Base-by-base conservation (phyloP, 345 rosid species). In the Rubroshorea leprosula region DNA sequence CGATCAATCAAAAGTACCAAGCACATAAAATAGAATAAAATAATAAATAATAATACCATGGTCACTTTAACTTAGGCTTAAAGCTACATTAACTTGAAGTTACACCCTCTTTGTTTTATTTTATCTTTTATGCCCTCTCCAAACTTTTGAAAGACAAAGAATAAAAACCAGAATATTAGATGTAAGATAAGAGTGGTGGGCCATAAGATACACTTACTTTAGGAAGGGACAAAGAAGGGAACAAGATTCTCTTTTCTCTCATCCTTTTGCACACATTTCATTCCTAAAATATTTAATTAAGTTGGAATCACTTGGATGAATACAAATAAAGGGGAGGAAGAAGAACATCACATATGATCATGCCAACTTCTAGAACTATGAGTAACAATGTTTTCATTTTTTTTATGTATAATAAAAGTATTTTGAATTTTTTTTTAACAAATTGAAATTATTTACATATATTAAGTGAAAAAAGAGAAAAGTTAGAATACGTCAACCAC, bases 111-210 rank as follows among this genome's bases (percentile, higher is more conserved):
- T 4, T 29, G 35, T 29, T 9, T 29, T 9, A 4, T 4, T 29
- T 29, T 4, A 4, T 23, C 9, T 23, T 21, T 48, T 19, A 4
- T 29, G 13, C 22, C 17, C 18, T 59, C 41, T 63, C 57, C 46
- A 53, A 58, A 13, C 6, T 13, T 38, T 58, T 68, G 44, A 69
- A 51, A 20, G 14, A 61, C 11, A 23, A 51, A n/a, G n/a, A n/a
- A n/a, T n/a, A 10, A 12, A 44, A 26, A 9, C 35, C 9, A 9
- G 17, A 44, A 51, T 51, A 21, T 51, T 45, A 0, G 5, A 22
- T 15, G 26, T 39, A 62, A 43, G 74, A 62, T 51, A 47, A 62
- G 72, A 23, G 6, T 5, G 0, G 52, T 58, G 64, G 69, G 66
- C 29, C 72, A 23, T n/a, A n/a, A n/a, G n/a, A n/a, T n/a, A n/a